A percentile compares a stretch with the other conserved stretches of the same genome.
These are phyloP conservation scores for Celoporthe dispersa DNA, from an alignment of 2,329 filamentous ascomycete species.

Conservation along the genomic window DNA sequence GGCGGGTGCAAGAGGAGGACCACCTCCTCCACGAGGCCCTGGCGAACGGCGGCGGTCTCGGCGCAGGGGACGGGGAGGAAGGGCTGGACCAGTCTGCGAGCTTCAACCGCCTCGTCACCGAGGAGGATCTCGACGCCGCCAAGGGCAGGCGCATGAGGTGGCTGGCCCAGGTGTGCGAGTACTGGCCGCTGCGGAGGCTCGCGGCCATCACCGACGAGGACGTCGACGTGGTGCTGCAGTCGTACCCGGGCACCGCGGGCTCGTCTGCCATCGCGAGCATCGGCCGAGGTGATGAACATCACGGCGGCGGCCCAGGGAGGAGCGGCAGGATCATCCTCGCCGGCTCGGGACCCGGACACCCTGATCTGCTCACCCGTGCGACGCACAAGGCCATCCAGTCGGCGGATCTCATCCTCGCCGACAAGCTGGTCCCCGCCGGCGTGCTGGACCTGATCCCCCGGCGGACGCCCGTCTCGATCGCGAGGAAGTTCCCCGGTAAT, in stretches of 20 bases:
- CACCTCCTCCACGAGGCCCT: constrained; percentile 44
- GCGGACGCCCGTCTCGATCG: constrained; percentile 86
- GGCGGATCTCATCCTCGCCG: constrained; percentile 80
- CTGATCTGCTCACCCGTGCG: constrained; percentile 84
- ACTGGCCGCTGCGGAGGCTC: constrained; percentile 88
- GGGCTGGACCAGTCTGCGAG: constrained; percentile 75
- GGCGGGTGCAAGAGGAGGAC: constrained; percentile 76
- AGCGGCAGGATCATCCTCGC: constrained; percentile 80
- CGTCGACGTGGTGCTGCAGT: constrained; percentile 74
- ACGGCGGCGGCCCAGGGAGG: constrained; percentile 34
- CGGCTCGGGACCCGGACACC: constrained; percentile 90
- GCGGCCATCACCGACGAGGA: constrained; percentile 81
- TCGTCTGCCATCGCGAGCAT: constrained; percentile 27
- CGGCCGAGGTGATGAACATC: constrained; percentile 19
- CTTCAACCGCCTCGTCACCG: constrained; percentile 83
- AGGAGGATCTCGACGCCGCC: constrained; percentile 72
- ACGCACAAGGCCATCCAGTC: constrained; percentile 76
- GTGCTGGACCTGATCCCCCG: constrained; percentile 91
- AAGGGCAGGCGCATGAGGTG: constrained; percentile 87
- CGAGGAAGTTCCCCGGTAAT: constrained; percentile 96
- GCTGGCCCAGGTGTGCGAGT: constrained; percentile 96
- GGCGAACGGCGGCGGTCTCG: constrained; percentile 34
- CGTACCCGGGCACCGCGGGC: constrained; percentile 56
- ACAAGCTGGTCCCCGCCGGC: constrained; percentile 82
- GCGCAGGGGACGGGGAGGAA: constrained; percentile 55